A percentile compares a stretch with the other conserved stretches of the same genome.
These are phyloP conservation scores for Ustilago sp. DNA, from an alignment of 1,284 basidiomycete species.

Conservation along the genomic window DNA sequence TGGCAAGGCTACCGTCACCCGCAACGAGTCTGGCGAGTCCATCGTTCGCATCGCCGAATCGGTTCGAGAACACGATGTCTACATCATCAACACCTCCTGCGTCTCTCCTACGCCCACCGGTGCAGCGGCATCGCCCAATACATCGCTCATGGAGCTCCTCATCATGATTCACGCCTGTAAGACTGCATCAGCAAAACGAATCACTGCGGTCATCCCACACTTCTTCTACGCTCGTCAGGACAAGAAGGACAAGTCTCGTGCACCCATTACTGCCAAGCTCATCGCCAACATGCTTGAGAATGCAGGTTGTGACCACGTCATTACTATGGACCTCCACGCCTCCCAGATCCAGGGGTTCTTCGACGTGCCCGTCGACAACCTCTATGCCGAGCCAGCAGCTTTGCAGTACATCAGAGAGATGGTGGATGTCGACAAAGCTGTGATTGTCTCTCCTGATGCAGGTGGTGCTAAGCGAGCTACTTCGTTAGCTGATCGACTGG, in stretches of 20 bases:
- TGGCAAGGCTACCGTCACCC: conserved; percentile 77
- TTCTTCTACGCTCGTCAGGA: conserved; percentile 75
- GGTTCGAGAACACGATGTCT: conserved; percentile 97
- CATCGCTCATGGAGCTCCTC: conserved; percentile 92
- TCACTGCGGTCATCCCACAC: conserved; percentile 82
- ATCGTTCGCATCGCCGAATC: conserved; percentile 92
- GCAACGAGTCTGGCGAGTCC: conserved; percentile 91
- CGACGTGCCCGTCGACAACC: conserved; percentile 99
- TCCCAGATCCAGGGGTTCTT: conserved; percentile 85
- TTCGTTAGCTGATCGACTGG: conserved; percentile 94
- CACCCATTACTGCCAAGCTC: conserved; percentile 97
- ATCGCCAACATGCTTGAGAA: conserved; percentile 99
- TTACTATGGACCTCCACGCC: conserved; percentile 72
- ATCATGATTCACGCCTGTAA: conserved; percentile 99
- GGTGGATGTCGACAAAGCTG: conserved; percentile 86
- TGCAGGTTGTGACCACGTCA: conserved; percentile 96
- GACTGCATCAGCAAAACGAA: conserved; percentile 83
- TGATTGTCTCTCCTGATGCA: conserved; percentile 98
- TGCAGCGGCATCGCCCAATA: conserved; percentile 70
- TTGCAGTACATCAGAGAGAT: conserved; percentile 94
- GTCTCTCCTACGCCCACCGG: conserved; percentile 72
- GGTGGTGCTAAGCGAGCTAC: conserved; percentile 98
- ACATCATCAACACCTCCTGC: conserved; percentile 96
- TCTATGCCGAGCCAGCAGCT: conserved; percentile 97
- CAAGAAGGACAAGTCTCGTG: conserved; percentile 99